phyloP scores from a whole-genome alignment of 257 asterid species.

The Solanum chilense region DNA sequence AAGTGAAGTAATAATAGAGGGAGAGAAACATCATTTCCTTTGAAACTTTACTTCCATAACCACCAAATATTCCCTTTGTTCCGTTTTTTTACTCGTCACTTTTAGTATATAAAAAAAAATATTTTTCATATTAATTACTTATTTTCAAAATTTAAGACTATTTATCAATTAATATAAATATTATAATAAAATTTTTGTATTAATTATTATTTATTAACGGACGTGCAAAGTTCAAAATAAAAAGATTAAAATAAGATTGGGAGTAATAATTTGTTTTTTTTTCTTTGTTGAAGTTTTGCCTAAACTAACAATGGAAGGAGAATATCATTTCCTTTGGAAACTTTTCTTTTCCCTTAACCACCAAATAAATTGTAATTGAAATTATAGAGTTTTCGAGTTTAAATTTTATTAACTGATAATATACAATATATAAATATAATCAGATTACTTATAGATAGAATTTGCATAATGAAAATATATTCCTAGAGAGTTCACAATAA shows the following conservation, averaged over 20 bases:
- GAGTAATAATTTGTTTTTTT: not conserved
- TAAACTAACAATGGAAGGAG: not conserved
- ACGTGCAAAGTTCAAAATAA: no score
- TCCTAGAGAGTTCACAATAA: not conserved
- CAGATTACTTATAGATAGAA: not conserved
- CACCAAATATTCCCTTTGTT: not conserved
- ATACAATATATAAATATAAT: no score
- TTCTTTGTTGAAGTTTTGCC: not conserved
- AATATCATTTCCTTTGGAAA: not conserved
- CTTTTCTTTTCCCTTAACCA: not conserved
- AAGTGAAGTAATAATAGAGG: not conserved
- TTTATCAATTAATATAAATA: no score
- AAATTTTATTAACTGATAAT: not conserved
- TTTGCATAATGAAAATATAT: no score
- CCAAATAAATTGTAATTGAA: not conserved
- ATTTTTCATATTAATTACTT: no score
- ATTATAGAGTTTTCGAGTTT: no score
- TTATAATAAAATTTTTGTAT: not conserved
- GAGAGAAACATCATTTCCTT: not conserved
- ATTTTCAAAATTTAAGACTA: no score
- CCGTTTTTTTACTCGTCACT: not conserved
- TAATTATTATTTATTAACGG: not conserved
- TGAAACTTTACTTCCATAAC: not conserved
- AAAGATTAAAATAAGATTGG: not conserved
- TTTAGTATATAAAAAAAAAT: no score